Evolutionary conservation across 2,329 filamentous ascomycete genomes (phyloP).

Genomic region (Xylariales sp.): DNA sequence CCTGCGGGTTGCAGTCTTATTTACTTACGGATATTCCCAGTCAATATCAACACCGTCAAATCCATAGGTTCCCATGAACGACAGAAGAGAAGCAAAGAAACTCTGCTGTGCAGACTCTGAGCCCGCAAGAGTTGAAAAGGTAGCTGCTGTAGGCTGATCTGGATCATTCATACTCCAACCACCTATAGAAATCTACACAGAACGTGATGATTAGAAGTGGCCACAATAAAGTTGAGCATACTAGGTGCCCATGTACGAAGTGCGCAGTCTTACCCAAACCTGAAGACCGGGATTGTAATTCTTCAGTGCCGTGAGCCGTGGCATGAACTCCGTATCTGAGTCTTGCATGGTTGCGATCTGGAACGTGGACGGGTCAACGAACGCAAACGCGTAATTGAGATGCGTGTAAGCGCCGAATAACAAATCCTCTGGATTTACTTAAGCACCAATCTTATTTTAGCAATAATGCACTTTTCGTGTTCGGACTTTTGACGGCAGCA

Average conservation of each 20-base stretch:
- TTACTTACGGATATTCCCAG: constrained; percentile 20
- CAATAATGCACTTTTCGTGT: no score
- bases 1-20: no score
- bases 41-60: constrained; percentile 23
- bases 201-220: no score
- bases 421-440: constrained; percentile 24
- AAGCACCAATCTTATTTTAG: no score
- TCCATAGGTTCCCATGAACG: constrained; percentile 15
- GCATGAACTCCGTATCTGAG: constrained; percentile 8
- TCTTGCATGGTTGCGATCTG: constrained; percentile 23
- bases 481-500: no score
- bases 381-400: constrained; percentile 28
- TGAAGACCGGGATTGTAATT: constrained; percentile 19
- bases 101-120: constrained; percentile 5
- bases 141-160: constrained; percentile 12
- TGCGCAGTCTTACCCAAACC: no score
- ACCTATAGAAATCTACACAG: constrained; percentile 31
- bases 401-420: constrained; percentile 35
- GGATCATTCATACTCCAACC: constrained; percentile 36
- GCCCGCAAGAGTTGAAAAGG: constrained; percentile 19
- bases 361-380: constrained; percentile 23
- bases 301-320: constrained; percentile 18
- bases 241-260: no score
- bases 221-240: no score
- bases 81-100: constrained; percentile 16